Conservation (phyloP, 1,284 basidiomycete species). For the Leccinum angustisporum region DNA sequence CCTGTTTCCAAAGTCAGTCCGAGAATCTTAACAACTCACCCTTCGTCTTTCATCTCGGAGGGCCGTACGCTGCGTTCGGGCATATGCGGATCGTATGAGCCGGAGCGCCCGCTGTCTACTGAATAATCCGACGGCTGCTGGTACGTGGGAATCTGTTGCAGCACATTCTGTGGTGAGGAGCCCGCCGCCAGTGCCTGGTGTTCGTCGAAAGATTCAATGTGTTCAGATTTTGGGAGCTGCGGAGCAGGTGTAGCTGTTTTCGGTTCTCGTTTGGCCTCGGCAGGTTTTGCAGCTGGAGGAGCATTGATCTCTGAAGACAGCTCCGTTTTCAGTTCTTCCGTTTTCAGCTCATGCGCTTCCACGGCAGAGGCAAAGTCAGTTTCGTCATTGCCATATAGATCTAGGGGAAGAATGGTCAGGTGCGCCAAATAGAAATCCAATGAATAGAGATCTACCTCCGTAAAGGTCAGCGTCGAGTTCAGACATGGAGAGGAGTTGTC, state of each 20-base stretch:
- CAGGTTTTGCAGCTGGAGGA: constrained; percentile 19
- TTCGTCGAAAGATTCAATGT: constrained; percentile 24
- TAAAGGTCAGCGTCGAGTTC: constrained; percentile 85
- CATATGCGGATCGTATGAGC: constrained; percentile 44
- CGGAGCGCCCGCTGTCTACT: constrained; percentile 32
- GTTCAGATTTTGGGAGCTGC: constrained; percentile 24
- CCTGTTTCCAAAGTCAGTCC: constrained; percentile 15
- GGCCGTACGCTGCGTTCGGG: constrained; percentile 75
- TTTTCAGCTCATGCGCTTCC: constrained; percentile 36
- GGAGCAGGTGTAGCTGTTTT: constrained; percentile 16
- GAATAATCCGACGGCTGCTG: constrained; percentile 62
- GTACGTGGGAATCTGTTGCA: constrained; percentile 75
- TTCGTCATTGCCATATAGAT: constrained; percentile 80
- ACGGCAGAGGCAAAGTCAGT: constrained; percentile 53
- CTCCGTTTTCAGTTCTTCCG: constrained; percentile 28
- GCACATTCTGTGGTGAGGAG: constrained; percentile 33
- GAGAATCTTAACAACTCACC: constrained; percentile 61
- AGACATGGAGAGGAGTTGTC: constrained; percentile 45
- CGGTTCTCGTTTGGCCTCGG: constrained; percentile 22
- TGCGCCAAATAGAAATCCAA: accelerated
- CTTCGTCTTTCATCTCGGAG: constrained; percentile 98
- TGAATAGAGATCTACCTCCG: constrained; percentile 52
- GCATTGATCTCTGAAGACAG: constrained; percentile 11
- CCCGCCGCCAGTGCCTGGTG: constrained; percentile 15
- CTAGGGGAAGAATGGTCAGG: constrained; percentile 35